Evolutionary conservation across 1,284 basidiomycete species (phyloP).

Genomic region (Volvariella volvacea): DNA sequence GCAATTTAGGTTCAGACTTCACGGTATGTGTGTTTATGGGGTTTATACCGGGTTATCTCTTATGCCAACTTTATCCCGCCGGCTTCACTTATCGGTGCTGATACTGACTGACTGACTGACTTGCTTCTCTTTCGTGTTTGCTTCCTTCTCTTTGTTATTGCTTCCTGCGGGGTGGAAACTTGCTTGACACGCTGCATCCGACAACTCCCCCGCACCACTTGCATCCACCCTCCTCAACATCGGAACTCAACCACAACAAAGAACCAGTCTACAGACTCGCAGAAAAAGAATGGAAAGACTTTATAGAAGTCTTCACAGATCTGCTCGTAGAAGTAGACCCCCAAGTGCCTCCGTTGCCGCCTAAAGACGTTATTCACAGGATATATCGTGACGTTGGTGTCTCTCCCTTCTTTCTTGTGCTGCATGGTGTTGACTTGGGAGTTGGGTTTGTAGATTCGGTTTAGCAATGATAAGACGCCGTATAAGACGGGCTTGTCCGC

Average conservation of each 20-base stretch:
- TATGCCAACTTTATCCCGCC: no score
- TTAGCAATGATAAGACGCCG: conserved; percentile 90
- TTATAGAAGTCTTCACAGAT: conserved; percentile 66
- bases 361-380: conserved; percentile 81
- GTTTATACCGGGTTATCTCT: no score
- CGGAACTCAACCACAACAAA: no score
- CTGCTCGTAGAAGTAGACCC: conserved; percentile 65
- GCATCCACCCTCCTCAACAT: no score
- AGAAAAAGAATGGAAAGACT: conserved; percentile 84
- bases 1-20: conserved; percentile 73
- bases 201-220: no score
- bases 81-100: no score
- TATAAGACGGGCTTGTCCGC: conserved; percentile 81
- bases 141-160: no score
- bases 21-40: conserved; percentile 51
- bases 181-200: no score
- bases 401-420: neutral
- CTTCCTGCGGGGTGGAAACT: no score
- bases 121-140: neutral
- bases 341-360: conserved; percentile 78
- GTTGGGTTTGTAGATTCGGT: conserved; percentile 57
- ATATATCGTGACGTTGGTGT: conserved; percentile 74
- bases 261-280: conserved; percentile 79
- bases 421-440: neutral
- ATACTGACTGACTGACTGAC: neutral